Evolutionary conservation across 164 flowering plant species (phyloP), one percentile per base, ranked within the genome.

Genomic region (Umbilicus rupestris): DNA sequence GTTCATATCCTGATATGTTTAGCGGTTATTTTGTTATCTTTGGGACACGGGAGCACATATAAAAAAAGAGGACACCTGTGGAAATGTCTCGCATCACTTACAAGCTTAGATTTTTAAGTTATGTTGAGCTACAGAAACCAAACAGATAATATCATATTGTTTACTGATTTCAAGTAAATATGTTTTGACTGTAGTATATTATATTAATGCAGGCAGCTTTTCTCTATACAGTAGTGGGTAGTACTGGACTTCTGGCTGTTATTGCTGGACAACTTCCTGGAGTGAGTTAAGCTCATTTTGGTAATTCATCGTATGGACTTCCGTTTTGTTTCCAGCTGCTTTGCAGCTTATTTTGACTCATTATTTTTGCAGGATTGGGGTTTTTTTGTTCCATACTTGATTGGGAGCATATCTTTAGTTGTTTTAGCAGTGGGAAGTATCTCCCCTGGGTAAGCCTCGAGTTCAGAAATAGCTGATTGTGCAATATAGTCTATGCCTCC

Each of bases 191-290:
- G 63, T 87, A 80, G 86, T 83, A 66, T 77, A 67, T 74, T 73
- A 73, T 83, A 80, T 88, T 82, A 75, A 68, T 84, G 85, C 95
- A 91, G 98, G 98, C 96, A 66, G 97, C 98, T 71, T 94, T 94
- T 80, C 96, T 94, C 68, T 85, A 85, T 80, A 87, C 98, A 49
- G 98, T 91, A 71, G 97, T 94, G 66, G 98, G 98, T 7, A 80
- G 87, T 62, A 89, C 97, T 42, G 86, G 97, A 50, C 81, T 88
- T 72, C 75, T 94, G 63, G 98, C 78, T 65, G 73, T 89, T 69
- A 74, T 94, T 71, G 89, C 98, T 57, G 92, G 98, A 63, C 97
- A 91, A 78, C 98, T 94, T 77, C 98, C 97, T 45, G 98, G 98
- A 91, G 98, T 89, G 84, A 77, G 22, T 55, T 28, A 37, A 39